These are phyloP conservation scores for Protea cynaroides DNA, from an alignment of 164 flowering plant species.

Conservation along the genomic window DNA sequence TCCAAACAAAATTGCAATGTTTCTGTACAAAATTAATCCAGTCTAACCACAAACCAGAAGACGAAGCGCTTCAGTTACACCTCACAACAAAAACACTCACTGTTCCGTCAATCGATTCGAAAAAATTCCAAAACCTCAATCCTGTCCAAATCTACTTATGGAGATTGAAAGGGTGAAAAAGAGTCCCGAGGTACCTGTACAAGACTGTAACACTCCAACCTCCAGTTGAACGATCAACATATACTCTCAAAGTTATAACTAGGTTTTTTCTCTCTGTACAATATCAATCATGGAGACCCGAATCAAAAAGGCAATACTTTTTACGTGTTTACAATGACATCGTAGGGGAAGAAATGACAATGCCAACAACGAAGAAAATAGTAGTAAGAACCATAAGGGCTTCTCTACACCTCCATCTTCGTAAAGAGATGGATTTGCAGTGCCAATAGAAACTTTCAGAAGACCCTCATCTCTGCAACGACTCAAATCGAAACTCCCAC, in stretches of 20 bases:
- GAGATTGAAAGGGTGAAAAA: not conserved
- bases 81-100: not conserved
- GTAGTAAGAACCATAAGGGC: not conserved
- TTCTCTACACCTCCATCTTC: slow-evolving; percentile 33
- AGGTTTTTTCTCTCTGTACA: slow-evolving; percentile 11
- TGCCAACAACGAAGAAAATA: not conserved
- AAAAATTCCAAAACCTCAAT: slow-evolving; percentile 3
- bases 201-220: slow-evolving; percentile 1
- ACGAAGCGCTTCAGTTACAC: not conserved
- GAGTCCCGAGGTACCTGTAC: slow-evolving; percentile 1
- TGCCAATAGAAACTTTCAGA: slow-evolving; percentile 16
- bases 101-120: not conserved
- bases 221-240: not conserved
- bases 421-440: slow-evolving; percentile 27
- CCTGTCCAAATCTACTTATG: not conserved
- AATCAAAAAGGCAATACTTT: not conserved
- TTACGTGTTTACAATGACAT: not conserved
- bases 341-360: not conserved
- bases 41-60: not conserved
- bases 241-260: not conserved
- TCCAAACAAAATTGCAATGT: not conserved
- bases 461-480: slow-evolving; percentile 34
- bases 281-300: not conserved
- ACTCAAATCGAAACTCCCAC: not conserved
- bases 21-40: slow-evolving; percentile 4